These are phyloP conservation scores for Paxillus rubicundulus DNA, from an alignment of 768 basidiomycete species.

Conservation along the genomic window DNA sequence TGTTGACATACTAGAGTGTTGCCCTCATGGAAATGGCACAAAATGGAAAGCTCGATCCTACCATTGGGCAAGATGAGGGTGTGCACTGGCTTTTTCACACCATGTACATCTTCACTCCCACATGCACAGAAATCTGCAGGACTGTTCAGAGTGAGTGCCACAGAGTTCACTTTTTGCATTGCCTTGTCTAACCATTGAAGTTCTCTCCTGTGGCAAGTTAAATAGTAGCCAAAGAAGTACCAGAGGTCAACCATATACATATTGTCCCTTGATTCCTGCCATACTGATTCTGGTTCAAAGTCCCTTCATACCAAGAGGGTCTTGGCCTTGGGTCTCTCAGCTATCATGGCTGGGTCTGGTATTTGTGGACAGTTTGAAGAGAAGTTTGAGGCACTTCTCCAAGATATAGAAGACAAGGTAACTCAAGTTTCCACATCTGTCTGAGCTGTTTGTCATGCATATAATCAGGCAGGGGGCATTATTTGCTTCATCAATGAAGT, in stretches of 20 bases:
- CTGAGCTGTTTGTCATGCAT: slow-evolving; percentile 18
- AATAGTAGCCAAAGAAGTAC: slow-evolving; percentile 86
- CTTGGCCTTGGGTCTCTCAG: slow-evolving; percentile 78
- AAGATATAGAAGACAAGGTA: slow-evolving; percentile 85
- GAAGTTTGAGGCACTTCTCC: slow-evolving; percentile 87
- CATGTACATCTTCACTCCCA: neutral
- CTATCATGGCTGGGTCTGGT: slow-evolving; percentile 85
- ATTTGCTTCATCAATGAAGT: slow-evolving; percentile 94
- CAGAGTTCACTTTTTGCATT: neutral
- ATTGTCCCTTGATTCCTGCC: neutral
- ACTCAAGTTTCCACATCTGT: slow-evolving; percentile 23
- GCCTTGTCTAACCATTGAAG: slow-evolving; percentile 32
- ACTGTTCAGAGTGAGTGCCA: slow-evolving; percentile 78
- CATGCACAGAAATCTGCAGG: slow-evolving; percentile 69
- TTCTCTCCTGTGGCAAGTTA: slow-evolving; percentile 85
- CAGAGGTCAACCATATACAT: slow-evolving; percentile 55
- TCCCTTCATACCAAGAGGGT: slow-evolving; percentile 87
- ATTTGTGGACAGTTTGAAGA: slow-evolving; percentile 93
- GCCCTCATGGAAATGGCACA: slow-evolving; percentile 84
- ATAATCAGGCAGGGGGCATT: slow-evolving; percentile 59
- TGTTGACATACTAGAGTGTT: slow-evolving; percentile 50
- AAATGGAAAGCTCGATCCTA: slow-evolving; percentile 85
- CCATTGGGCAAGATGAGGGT: slow-evolving; percentile 88
- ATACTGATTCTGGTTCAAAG: slow-evolving; percentile 36
- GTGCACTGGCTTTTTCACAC: neutral